Evolutionary conservation across 2,329 filamentous ascomycete genomes (phyloP).

Genomic region (Aspergillus sclerotialis): DNA sequence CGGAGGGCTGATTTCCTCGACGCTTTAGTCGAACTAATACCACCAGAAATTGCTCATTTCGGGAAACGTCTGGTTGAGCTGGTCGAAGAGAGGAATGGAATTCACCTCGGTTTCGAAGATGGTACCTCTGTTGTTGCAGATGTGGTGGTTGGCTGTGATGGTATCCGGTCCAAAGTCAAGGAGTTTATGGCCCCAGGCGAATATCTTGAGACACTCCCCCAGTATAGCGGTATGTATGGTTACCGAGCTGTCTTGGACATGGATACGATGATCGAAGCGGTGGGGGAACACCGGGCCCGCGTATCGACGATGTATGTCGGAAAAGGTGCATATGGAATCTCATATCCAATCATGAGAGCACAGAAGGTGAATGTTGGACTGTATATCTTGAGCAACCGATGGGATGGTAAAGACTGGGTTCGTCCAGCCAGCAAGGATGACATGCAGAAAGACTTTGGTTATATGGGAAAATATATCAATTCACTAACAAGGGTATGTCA

Average conservation of each 20-base stretch:
- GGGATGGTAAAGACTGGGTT: constrained; percentile 26
- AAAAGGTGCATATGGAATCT: constrained; percentile 22
- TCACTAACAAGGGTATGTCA: constrained; percentile 19
- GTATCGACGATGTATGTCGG: constrained; percentile 26
- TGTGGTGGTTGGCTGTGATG: constrained; percentile 31
- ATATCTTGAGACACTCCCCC: constrained; percentile 9
- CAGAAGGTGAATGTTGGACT: constrained; percentile 27
- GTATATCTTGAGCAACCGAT: constrained; percentile 19
- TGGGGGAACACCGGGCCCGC: constrained; percentile 24
- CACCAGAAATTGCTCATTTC: constrained; percentile 22
- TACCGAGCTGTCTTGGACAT: constrained; percentile 30
- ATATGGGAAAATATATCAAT: constrained; percentile 23
- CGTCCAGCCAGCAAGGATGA: constrained; percentile 21
- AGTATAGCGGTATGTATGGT: constrained; percentile 28
- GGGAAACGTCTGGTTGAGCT: constrained; percentile 23
- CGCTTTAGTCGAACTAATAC: constrained; percentile 24
- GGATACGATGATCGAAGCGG: constrained; percentile 24
- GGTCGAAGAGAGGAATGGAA: constrained; percentile 7
- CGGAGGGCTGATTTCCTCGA: constrained; percentile 28
- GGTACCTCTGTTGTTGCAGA: constrained; percentile 20
- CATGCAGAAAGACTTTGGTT: constrained; percentile 18
- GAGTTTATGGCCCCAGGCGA: constrained; percentile 20
- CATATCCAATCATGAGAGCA: constrained; percentile 27
- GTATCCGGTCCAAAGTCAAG: constrained; percentile 25
- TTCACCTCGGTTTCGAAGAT: constrained; percentile 24